A percentile compares a stretch with the other conserved stretches of the same genome.
These are phyloP conservation scores for Sphaerulina populicola DNA, from an alignment of 2,329 filamentous ascomycete genomes.

Conservation along the genomic window DNA sequence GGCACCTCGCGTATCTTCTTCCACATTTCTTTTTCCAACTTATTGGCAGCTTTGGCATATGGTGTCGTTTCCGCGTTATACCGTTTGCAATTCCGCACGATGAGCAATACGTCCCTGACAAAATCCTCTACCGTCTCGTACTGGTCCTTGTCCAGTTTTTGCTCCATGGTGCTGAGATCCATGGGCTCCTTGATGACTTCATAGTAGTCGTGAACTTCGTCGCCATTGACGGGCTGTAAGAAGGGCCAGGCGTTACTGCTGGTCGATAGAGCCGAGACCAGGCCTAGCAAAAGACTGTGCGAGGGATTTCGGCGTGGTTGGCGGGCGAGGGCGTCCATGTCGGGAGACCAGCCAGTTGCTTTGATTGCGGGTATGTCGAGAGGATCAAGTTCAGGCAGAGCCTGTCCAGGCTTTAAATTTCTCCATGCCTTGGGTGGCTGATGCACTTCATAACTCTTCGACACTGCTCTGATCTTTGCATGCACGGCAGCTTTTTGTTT, in stretches of 20 bases:
- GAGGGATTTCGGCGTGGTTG: conserved; percentile 93
- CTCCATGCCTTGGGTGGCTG: conserved; percentile 79
- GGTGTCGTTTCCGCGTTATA: conserved; percentile 95
- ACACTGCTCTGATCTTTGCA: conserved; percentile 88
- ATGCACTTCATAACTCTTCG: conserved; percentile 80
- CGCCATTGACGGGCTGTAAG: conserved; percentile 81
- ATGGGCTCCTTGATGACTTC: conserved; percentile 97
- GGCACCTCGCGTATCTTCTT: conserved; percentile 81
- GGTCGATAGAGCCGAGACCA: conserved; percentile 93
- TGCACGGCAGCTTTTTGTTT: conserved; percentile 96
- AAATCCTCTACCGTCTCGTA: conserved; percentile 91
- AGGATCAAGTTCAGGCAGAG: conserved; percentile 65
- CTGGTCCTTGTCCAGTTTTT: conserved; percentile 84
- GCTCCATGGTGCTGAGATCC: conserved; percentile 93
- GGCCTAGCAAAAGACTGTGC: conserved; percentile 84
- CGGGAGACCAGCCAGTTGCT: conserved; percentile 86
- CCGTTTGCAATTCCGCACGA: conserved; percentile 89
- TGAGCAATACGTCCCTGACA: conserved; percentile 72
- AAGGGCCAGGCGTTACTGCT: conserved; percentile 93
- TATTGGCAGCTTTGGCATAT: conserved; percentile 91
- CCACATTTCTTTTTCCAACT: conserved; percentile 93
- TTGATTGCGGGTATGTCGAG: conserved; percentile 79
- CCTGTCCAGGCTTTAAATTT: conserved; percentile 45
- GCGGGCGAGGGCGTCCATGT: conserved; percentile 94
- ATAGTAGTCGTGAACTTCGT: conserved; percentile 98